Percentiles rank a stretch among this genome's conserved stretches.
phyloP scores from a whole-genome alignment of 1,284 basidiomycete genomes.

The Sporisorium graminicola region DNA sequence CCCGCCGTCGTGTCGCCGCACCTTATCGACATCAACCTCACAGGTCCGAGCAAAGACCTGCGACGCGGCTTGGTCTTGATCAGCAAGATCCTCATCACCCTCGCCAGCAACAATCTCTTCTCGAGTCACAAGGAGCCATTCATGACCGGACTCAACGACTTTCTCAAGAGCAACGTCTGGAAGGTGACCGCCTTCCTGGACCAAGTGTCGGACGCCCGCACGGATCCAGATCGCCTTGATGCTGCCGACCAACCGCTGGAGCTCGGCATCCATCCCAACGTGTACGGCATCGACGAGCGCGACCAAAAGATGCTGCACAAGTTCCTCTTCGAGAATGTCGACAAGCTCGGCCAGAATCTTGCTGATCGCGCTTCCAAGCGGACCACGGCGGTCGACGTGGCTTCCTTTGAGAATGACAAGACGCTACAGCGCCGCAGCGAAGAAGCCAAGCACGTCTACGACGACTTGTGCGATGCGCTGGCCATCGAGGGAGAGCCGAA shows the following conservation, averaged over 20 bases:
- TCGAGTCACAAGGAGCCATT: slow-evolving; percentile 65
- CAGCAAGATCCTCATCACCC: slow-evolving; percentile 65
- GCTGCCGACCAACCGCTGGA: slow-evolving; percentile 65
- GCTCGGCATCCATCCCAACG: slow-evolving; percentile 61
- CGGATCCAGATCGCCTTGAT: slow-evolving; percentile 62
- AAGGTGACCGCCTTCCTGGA: slow-evolving; percentile 64
- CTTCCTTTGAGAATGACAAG: slow-evolving; percentile 10
- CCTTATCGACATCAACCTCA: slow-evolving; percentile 66
- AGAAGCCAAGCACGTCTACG: slow-evolving; percentile 47
- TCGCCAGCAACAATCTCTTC: slow-evolving; percentile 64
- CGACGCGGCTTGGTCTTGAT: slow-evolving; percentile 62
- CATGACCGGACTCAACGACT: slow-evolving; percentile 65
- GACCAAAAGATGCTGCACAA: slow-evolving; percentile 58
- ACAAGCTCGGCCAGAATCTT: slow-evolving; percentile 61
- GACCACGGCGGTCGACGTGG: background rate
- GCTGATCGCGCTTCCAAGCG: slow-evolving; percentile 27
- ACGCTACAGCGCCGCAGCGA: slow-evolving; percentile 7
- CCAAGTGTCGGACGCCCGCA: slow-evolving; percentile 61
- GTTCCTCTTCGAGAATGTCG: slow-evolving; percentile 62
- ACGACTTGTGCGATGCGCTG: slow-evolving; percentile 53
- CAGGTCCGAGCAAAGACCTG: slow-evolving; percentile 55
- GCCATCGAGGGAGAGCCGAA: slow-evolving; percentile 55
- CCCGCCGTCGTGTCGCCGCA: slow-evolving; percentile 64
- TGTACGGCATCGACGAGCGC: slow-evolving; percentile 58
- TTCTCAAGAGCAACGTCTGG: slow-evolving; percentile 64